phyloP scores from a whole-genome alignment of 2,329 filamentous ascomycete genomes.

The Thielaviopsis ethacetica region DNA sequence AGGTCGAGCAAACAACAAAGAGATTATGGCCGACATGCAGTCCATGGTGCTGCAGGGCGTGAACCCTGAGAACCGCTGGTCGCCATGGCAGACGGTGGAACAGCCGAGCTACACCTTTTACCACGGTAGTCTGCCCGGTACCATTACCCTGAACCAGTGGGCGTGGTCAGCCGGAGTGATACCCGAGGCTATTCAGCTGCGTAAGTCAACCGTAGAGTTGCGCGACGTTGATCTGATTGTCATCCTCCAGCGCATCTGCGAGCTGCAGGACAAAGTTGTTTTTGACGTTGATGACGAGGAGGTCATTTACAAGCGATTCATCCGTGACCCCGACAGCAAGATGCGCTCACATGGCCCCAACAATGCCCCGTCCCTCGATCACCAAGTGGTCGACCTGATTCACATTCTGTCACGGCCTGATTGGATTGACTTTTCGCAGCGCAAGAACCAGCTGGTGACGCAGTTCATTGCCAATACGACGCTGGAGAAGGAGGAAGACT shows the following conservation, averaged over 20 bases:
- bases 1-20: constrained; percentile 10
- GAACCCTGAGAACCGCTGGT: constrained; percentile 19
- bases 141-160: constrained; percentile 57
- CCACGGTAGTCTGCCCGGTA: constrained; percentile 50
- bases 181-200: constrained; percentile 38
- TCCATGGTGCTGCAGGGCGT: constrained; percentile 31
- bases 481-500: constrained; percentile 37
- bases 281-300: constrained; percentile 38
- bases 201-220: constrained; percentile 41
- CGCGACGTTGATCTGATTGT: constrained; percentile 41
- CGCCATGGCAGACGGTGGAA: constrained; percentile 56
- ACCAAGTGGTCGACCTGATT: constrained; percentile 58
- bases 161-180: constrained; percentile 39
- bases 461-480: constrained; percentile 52
- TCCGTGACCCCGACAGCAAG: constrained; percentile 49
- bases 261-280: constrained; percentile 31
- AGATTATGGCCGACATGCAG: constrained; percentile 40
- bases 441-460: constrained; percentile 56
- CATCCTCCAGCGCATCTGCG: constrained; percentile 42
- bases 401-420: constrained; percentile 49
- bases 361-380: constrained; percentile 48
- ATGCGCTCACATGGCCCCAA: constrained; percentile 24
- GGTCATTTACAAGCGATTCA: constrained; percentile 43
- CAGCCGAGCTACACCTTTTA: constrained; percentile 56
- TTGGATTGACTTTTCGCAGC: constrained; percentile 59